Evolutionary conservation across 2,329 filamentous ascomycete genomes (phyloP).

Genomic region (Exophiala spinifera): DNA sequence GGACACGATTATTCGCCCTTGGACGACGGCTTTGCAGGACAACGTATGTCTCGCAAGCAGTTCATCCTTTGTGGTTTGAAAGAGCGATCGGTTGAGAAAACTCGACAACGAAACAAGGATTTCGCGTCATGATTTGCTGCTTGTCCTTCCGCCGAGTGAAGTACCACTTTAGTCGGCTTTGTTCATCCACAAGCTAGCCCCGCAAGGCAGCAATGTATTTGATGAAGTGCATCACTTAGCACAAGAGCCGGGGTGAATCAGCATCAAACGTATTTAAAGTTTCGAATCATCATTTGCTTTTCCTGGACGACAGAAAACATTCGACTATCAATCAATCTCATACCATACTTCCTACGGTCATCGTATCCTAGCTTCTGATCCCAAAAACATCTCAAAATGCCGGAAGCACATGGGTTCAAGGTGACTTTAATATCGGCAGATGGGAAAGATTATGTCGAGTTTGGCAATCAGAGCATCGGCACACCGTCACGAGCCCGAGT

Average conservation of each 20-base stretch:
- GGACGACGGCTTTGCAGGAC: not conserved
- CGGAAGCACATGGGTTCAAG: conserved; percentile 10
- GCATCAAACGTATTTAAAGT: not conserved
- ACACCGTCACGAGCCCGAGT: not conserved
- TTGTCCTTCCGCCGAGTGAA: not conserved
- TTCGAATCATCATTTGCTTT: not conserved
- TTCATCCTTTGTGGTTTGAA: not conserved
- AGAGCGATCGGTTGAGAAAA: not conserved
- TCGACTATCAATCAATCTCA: not conserved
- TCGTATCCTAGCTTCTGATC: not conserved
- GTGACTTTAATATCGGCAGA: conserved; percentile 6
- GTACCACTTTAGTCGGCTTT: not conserved
- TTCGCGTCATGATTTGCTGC: not conserved
- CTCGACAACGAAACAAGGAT: not conserved
- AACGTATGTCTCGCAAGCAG: not conserved
- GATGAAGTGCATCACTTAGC: not conserved
- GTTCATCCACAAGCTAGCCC: not conserved
- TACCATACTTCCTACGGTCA: no score
- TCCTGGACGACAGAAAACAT: not conserved
- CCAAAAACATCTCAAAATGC: conserved; percentile 2
- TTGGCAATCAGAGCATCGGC: conserved; percentile 9
- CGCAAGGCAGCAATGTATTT: not conserved
- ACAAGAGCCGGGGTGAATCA: not conserved
- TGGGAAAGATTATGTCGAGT: conserved; percentile 14
- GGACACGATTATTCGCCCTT: not conserved